phyloP scores from a whole-genome alignment of 2,329 filamentous ascomycete genomes.

The Dactylonectria estremocensis region DNA sequence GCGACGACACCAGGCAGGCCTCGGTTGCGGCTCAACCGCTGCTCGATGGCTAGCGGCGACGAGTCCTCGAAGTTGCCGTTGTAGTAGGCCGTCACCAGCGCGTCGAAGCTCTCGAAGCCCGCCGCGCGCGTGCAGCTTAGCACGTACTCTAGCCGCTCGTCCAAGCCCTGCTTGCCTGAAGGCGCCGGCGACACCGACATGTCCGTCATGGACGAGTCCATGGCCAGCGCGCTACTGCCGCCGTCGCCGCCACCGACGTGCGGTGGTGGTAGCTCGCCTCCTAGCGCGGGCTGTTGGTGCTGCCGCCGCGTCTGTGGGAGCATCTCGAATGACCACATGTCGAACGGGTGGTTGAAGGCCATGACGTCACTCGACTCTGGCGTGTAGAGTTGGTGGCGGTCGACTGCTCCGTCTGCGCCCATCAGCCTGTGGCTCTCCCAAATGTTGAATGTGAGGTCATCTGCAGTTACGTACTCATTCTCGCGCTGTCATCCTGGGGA shows the following conservation, averaged over 20 bases:
- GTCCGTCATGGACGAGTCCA: conserved; percentile 18
- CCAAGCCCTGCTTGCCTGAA: conserved; percentile 13
- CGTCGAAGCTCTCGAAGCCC: conserved; percentile 24
- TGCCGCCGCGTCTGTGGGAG: conserved; percentile 12
- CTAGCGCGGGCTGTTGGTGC: conserved; percentile 7
- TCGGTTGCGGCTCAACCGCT: conserved; percentile 22
- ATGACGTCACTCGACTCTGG: conserved; percentile 20
- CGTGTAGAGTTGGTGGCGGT: conserved; percentile 12
- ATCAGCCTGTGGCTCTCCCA: not conserved
- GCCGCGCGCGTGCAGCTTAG: conserved; percentile 20
- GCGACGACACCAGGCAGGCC: conserved; percentile 17
- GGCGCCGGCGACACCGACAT: conserved; percentile 17
- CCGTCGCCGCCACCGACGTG: conserved; percentile 9
- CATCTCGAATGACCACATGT: conserved; percentile 19
- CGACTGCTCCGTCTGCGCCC: not conserved
- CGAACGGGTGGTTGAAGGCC: conserved; percentile 14
- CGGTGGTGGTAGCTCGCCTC: conserved; percentile 6
- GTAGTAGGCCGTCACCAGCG: conserved; percentile 25
- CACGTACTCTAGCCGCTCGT: conserved; percentile 21
- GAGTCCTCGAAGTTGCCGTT: conserved; percentile 25
- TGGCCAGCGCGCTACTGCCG: not conserved
- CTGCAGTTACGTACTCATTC: conserved; percentile 17
- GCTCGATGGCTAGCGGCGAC: conserved; percentile 21
- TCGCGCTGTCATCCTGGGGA: conserved; percentile 4
- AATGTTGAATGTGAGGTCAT: not conserved